These are phyloP conservation scores for Monilinia aucupariae DNA, from an alignment of 2,329 filamentous ascomycete genomes.

Conservation along the genomic window DNA sequence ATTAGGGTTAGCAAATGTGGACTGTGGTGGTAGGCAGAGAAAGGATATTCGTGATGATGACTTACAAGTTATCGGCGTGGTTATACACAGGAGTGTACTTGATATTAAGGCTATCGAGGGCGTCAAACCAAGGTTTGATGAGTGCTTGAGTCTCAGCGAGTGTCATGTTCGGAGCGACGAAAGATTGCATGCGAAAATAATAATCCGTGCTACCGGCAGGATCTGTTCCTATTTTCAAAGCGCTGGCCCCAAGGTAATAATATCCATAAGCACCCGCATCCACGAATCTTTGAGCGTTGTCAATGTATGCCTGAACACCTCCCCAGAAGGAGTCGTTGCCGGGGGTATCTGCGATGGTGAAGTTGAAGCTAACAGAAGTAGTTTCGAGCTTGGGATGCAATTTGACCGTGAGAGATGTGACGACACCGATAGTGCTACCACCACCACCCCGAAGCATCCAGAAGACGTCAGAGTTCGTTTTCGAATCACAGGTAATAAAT, in stretches of 20 bases:
- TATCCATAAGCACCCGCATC: slow-evolving; percentile 33
- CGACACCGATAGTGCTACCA: slow-evolving; percentile 50
- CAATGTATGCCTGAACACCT: slow-evolving; percentile 48
- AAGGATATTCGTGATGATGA: neutral
- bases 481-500: slow-evolving; percentile 24
- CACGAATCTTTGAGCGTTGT: slow-evolving; percentile 40
- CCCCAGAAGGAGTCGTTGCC: slow-evolving; percentile 45
- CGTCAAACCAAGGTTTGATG: slow-evolving; percentile 39
- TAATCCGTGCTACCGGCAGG: slow-evolving; percentile 26
- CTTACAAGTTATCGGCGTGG: slow-evolving; percentile 20
- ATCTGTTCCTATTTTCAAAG: slow-evolving; percentile 32
- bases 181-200: slow-evolving; percentile 22
- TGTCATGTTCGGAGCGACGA: slow-evolving; percentile 32
- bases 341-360: slow-evolving; percentile 43
- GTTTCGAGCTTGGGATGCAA: slow-evolving; percentile 40
- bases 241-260: slow-evolving; percentile 34
- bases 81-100: slow-evolving; percentile 32
- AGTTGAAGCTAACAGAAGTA: slow-evolving; percentile 40
- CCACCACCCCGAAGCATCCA: slow-evolving; percentile 30
- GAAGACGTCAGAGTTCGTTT: slow-evolving; percentile 26
- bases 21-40: too few species aligned
- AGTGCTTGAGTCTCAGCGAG: slow-evolving; percentile 28
- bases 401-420: slow-evolving; percentile 54
- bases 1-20: slow-evolving; percentile 21
- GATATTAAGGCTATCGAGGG: slow-evolving; percentile 31